Conservation (phyloP, 805 yeast genomes). For the Naumovozyma baii region DNA sequence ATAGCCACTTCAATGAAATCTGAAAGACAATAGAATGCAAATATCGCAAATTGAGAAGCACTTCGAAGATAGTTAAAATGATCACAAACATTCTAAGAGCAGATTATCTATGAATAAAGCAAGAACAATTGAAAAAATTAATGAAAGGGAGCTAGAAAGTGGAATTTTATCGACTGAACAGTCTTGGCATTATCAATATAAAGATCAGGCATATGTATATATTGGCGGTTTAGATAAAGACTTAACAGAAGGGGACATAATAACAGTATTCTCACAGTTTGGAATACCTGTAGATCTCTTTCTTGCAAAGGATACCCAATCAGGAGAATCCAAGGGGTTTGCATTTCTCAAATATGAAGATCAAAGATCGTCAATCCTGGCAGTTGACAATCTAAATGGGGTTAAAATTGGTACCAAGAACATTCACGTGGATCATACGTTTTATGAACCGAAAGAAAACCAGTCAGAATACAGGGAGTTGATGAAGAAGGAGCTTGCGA, state of each 20-base stretch:
- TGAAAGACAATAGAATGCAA: no score
- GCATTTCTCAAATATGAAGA: slow-evolving; percentile 78
- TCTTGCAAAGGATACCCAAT: slow-evolving; percentile 52
- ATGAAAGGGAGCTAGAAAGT: slow-evolving; percentile 54
- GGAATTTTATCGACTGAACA: slow-evolving; percentile 45
- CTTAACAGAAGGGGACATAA: slow-evolving; percentile 64
- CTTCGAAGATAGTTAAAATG: no score
- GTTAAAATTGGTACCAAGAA: slow-evolving; percentile 39
- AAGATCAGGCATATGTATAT: slow-evolving; percentile 64
- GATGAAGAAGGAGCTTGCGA: slow-evolving; percentile 26
- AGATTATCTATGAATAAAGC: slow-evolving; percentile 11
- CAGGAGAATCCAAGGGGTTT: slow-evolving; percentile 64
- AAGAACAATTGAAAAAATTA: slow-evolving; percentile 44
- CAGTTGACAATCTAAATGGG: slow-evolving; percentile 85
- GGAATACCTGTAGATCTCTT: slow-evolving; percentile 77
- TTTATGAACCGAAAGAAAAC: slow-evolving; percentile 45
- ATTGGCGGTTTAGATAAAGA: slow-evolving; percentile 64
- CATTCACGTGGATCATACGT: slow-evolving; percentile 63
- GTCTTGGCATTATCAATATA: slow-evolving; percentile 86
- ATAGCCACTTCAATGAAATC: no score
- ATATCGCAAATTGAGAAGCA: no score
- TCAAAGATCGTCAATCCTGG: slow-evolving; percentile 68
- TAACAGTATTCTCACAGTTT: slow-evolving; percentile 76
- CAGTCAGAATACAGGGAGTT: slow-evolving; percentile 40
- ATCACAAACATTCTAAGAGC: no score